These are phyloP conservation scores for Epichloe gansuensis DNA, from an alignment of 2,329 filamentous ascomycete species.

Conservation along the genomic window DNA sequence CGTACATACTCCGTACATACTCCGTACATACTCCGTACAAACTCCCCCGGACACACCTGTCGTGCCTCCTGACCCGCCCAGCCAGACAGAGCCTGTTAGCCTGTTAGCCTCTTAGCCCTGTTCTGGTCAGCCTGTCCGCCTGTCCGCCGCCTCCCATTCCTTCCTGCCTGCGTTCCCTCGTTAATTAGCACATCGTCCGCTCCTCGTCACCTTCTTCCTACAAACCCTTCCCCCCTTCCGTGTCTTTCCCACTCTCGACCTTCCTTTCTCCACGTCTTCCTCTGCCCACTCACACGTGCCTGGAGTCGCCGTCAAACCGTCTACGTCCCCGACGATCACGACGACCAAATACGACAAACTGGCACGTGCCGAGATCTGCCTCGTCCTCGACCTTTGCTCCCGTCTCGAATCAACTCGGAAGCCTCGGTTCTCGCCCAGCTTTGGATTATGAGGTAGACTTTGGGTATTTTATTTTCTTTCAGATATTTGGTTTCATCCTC, in stretches of 20 bases:
- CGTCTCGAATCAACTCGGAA: conserved; percentile 1
- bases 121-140: background rate
- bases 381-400: conserved; percentile 4
- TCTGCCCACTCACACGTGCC: conserved; percentile 5
- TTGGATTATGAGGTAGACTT: conserved; percentile 26
- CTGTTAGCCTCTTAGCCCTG: background rate
- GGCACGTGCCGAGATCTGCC: conserved; percentile 6
- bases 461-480: conserved; percentile 19
- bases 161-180: conserved; percentile 5
- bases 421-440: conserved; percentile 6
- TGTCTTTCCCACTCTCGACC: conserved; percentile 1
- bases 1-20: background rate
- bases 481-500: conserved; percentile 14
- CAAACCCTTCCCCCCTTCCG: background rate
- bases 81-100: background rate
- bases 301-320: conserved; percentile 3
- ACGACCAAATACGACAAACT: conserved; percentile 2
- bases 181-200: conserved; percentile 1
- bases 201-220: conserved; percentile 4
- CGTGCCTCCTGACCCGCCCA: background rate
- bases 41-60: background rate
- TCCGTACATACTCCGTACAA: background rate
- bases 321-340: background rate
- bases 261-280: conserved; percentile 1
- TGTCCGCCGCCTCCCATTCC: conserved; percentile 4